Evolutionary conservation across 2,329 filamentous ascomycete genomes (phyloP).

Genomic region (Dactylellina cionopaga): DNA sequence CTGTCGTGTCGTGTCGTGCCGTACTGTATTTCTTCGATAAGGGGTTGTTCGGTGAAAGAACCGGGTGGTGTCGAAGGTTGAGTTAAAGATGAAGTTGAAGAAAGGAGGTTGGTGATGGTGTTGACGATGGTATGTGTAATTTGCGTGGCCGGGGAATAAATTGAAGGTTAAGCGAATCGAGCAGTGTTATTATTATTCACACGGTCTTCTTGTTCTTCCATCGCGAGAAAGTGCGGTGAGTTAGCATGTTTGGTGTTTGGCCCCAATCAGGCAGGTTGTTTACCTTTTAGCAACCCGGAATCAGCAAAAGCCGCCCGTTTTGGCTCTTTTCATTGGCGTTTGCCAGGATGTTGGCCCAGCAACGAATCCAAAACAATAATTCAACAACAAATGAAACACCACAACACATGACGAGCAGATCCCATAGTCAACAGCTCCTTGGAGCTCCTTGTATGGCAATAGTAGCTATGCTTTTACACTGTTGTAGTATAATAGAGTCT

Average conservation of each 20-base stretch:
- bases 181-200: constrained; percentile 32
- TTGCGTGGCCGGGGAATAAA: constrained; percentile 22
- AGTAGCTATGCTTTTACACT: not conserved
- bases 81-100: not conserved
- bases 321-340: not conserved
- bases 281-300: not conserved
- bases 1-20: too few relatives aligned
- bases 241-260: constrained; percentile 31
- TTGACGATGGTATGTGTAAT: not conserved
- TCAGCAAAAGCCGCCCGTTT: not conserved
- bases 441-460: not conserved
- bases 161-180: constrained; percentile 29
- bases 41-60: constrained; percentile 12
- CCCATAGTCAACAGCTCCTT: not conserved
- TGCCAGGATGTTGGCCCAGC: constrained; percentile 12
- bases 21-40: not conserved
- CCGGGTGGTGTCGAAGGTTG: not conserved
- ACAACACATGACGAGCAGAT: constrained; percentile 22
- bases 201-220: not conserved
- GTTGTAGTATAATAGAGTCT: too few relatives aligned
- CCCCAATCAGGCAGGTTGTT: constrained; percentile 5
- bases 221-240: constrained; percentile 17
- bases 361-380: constrained; percentile 15
- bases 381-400: constrained; percentile 32
- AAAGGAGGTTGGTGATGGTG: constrained; percentile 16